Conservation (phyloP, 768 basidiomycete genomes). For the Kwoniella dejecticola region DNA sequence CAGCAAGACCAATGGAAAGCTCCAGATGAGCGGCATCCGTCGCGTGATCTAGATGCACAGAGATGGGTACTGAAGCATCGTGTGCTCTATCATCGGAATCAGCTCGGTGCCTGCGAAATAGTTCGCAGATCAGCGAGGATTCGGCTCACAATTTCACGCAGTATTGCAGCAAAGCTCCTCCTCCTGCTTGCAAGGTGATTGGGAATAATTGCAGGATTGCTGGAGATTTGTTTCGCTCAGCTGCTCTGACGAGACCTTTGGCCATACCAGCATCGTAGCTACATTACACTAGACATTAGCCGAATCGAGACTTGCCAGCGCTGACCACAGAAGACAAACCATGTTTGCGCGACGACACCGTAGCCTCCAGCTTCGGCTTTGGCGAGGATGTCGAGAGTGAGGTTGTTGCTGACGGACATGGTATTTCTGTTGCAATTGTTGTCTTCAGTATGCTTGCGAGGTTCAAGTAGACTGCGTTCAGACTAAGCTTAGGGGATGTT, state of each 20-base stretch:
- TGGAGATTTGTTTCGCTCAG: conserved; percentile 52
- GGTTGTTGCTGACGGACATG: conserved; percentile 44
- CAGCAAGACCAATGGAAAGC: conserved; percentile 53
- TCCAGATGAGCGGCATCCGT: conserved; percentile 55
- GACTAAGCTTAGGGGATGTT: no score
- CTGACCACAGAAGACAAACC: conserved; percentile 11
- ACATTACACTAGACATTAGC: not conserved
- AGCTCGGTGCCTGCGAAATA: not conserved
- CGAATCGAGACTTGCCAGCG: not conserved
- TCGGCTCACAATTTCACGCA: conserved; percentile 49
- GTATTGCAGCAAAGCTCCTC: conserved; percentile 51
- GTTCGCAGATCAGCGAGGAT: not conserved
- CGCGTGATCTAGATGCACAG: conserved; percentile 56
- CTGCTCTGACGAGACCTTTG: conserved; percentile 53
- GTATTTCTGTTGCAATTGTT: not conserved
- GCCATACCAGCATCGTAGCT: conserved; percentile 52
- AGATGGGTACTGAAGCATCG: conserved; percentile 55
- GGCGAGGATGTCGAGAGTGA: conserved; percentile 52
- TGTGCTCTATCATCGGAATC: conserved; percentile 40
- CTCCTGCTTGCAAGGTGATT: conserved; percentile 47
- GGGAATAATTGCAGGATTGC: conserved; percentile 56
- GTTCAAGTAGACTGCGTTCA: no score
- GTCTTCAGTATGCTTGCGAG: not conserved
- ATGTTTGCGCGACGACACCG: conserved; percentile 51
- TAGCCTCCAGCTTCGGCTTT: conserved; percentile 53